phyloP scores from a whole-genome alignment of 2,329 filamentous ascomycete species.

The Endoconidiophora polonica region DNA sequence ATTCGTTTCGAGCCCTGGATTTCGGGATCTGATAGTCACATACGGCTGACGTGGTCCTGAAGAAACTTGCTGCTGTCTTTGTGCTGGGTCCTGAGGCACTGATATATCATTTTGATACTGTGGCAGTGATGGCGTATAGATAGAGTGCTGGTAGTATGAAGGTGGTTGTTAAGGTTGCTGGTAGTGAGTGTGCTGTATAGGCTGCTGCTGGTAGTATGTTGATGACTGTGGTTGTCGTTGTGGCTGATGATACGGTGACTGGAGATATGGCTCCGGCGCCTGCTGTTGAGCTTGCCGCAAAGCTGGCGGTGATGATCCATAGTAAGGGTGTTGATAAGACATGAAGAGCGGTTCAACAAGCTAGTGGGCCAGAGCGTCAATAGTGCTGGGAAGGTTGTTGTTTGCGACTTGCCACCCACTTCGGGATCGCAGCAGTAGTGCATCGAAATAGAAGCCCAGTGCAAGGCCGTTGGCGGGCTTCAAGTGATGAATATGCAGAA shows the following conservation, averaged over 20 bases:
- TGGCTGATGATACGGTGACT: background rate
- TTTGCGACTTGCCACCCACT: too few relatives aligned
- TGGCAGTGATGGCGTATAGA: too few relatives aligned
- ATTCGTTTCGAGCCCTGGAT: constrained; percentile 18
- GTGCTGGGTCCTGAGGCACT: background rate
- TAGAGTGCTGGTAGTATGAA: background rate
- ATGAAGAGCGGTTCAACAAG: background rate
- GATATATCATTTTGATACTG: background rate
- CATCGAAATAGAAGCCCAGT: too few relatives aligned
- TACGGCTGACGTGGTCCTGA: constrained; percentile 22
- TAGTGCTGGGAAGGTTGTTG: too few relatives aligned
- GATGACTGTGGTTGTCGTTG: background rate
- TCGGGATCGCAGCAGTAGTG: too few relatives aligned
- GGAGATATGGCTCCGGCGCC: background rate
- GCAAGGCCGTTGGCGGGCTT: too few relatives aligned
- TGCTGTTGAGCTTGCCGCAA: background rate
- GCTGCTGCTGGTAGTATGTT: background rate
- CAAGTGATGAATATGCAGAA: too few relatives aligned
- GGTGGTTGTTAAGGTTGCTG: background rate
- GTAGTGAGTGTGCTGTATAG: background rate
- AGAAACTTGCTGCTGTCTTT: background rate
- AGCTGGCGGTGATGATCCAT: background rate
- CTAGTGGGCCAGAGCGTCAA: too few relatives aligned
- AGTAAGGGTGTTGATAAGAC: background rate
- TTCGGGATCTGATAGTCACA: constrained; percentile 35